A percentile compares a stretch with the other conserved stretches of the same genome.
These are phyloP conservation scores for Leccinum subspadiceum DNA, from an alignment of 1,284 basidiomycete species.

Conservation along the genomic window DNA sequence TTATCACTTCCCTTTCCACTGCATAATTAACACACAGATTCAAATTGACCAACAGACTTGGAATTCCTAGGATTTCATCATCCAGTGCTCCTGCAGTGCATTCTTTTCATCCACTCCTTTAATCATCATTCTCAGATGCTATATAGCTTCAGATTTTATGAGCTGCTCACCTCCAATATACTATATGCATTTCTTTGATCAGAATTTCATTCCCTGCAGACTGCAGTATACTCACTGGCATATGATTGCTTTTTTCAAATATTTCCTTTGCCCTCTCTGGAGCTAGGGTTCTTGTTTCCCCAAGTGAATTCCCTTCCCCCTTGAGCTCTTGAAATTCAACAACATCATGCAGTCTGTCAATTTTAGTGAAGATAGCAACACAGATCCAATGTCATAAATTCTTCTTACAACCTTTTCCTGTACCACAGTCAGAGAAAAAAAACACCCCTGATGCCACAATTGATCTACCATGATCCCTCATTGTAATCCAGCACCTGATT, in stretches of 20 bases:
- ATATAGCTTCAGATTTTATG: too few species aligned
- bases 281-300: background rate
- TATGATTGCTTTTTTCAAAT: background rate
- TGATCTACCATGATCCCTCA: too few species aligned
- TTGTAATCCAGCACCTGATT: too few species aligned
- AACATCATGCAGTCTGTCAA: conserved; percentile 10
- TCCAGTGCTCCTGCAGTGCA: background rate
- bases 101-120: background rate
- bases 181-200: background rate
- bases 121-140: too few species aligned
- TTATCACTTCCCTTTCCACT: too few species aligned
- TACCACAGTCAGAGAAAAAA: too few species aligned
- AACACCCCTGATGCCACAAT: too few species aligned
- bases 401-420: too few species aligned
- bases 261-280: background rate
- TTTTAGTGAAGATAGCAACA: conserved; percentile 15
- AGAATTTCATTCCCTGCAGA: background rate
- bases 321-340: conserved; percentile 2
- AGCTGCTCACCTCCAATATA: background rate
- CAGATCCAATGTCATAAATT: too few species aligned
- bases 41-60: too few species aligned
- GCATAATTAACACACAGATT: too few species aligned
- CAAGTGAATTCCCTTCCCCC: background rate
- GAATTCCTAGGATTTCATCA: background rate
- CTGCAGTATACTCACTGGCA: background rate